Evolutionary conservation across 1,284 basidiomycete species (phyloP), one percentile per base, ranked within the genome.

Genomic region (Peniophora sp.): DNA sequence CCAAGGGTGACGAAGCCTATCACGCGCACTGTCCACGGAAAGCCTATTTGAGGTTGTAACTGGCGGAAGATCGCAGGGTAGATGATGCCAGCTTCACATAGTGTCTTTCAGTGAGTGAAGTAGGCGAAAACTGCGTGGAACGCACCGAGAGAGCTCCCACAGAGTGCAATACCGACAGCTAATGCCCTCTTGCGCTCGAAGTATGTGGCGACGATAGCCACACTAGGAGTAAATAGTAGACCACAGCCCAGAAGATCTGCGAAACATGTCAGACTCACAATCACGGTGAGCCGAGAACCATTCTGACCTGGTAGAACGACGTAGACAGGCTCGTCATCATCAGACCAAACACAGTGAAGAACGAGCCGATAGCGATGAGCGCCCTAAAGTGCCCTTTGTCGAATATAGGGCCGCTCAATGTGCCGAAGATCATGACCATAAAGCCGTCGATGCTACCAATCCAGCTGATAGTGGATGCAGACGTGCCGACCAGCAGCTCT

Each of bases 301-400:
- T n/a, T n/a, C n/a, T n/a, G n/a, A n/a, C n/a, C 49, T 85, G 75
- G 59, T 78, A 81, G 58, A 77, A 81, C 52, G 70, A 62, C 2
- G 66, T 71, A 17, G 70, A 75, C 24, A 85, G 52, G 57, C 78
- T 80, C 10, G 78, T 81, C 59, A 76, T 62, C 55, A 79, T 65
- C 18, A 79, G 68, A 52, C 78, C 73, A 24, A 72, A 55, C 10
- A 70, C 59, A n/a, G 56, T n/a, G 14, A 58, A 24, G 46, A 58
- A 53, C 1, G 57, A 51, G 1, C 57, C 57, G 14, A 51, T 24
- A 23, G 42, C 23, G 22, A 58, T 27, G 18, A 58, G 57, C 9
- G 49, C 9, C 6, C 48, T 50, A 12, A 24, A 41, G 45, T 53
- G 41, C n/a, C 57, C 57, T 22, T 49, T 54, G 42, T 58, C 57